phyloP scores from a whole-genome alignment of 2,329 filamentous ascomycete species.

The Ascomycota sp. region DNA sequence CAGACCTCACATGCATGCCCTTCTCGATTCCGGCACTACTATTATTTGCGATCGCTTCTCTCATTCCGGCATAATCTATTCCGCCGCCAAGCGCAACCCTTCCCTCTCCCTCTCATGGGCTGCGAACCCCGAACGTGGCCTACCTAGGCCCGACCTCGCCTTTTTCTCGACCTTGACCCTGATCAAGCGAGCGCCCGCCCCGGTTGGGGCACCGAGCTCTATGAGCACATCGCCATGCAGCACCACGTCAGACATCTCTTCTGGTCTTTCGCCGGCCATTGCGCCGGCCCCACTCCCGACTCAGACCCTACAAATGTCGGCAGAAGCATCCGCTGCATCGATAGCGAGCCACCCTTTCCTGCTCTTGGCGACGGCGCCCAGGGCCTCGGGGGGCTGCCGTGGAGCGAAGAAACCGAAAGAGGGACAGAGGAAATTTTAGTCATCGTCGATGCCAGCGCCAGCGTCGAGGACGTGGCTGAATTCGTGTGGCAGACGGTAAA shows the following conservation, averaged over 20 bases:
- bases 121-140: slow-evolving; percentile 60
- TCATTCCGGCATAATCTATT: slow-evolving; percentile 86
- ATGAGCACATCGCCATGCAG: slow-evolving; percentile 75
- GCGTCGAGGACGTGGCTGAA: slow-evolving; percentile 34
- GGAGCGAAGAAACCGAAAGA: slow-evolving; percentile 11
- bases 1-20: slow-evolving; percentile 28
- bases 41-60: slow-evolving; percentile 87
- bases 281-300: too few species aligned
- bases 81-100: slow-evolving; percentile 64
- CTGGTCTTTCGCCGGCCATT: slow-evolving; percentile 1
- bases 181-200: slow-evolving; percentile 53
- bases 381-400: slow-evolving; percentile 6
- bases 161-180: slow-evolving; percentile 70
- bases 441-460: slow-evolving; percentile 31
- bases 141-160: slow-evolving; percentile 68
- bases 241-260: slow-evolving; percentile 58
- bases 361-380: slow-evolving; percentile 18
- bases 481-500: slow-evolving; percentile 21
- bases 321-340: too few species aligned
- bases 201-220: slow-evolving; percentile 78
- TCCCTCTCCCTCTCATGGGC: slow-evolving; percentile 58
- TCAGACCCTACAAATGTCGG: too few species aligned
- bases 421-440: slow-evolving; percentile 31
- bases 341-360: too few species aligned
- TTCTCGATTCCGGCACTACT: slow-evolving; percentile 45